Evolutionary conservation across 148 eudicot genomes (phyloP), one percentile per base, ranked within the genome.

Genomic region (Camellia japonica): DNA sequence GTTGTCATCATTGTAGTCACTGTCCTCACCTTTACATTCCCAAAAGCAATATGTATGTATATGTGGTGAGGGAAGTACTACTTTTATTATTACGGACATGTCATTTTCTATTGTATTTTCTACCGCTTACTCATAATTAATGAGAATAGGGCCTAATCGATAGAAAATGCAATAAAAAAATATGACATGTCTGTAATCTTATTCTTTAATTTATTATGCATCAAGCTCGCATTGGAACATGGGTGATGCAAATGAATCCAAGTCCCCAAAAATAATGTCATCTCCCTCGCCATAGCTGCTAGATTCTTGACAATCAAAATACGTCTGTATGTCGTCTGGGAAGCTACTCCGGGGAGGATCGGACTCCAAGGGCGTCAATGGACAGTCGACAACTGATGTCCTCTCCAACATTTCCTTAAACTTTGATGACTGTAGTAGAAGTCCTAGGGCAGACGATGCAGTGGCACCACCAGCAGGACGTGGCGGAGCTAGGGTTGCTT

Each of bases 241-340:
- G 12, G 88, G 76, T 9, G 84, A 71, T 9, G 84, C 70, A 60
- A 85, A 85, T 16, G 86, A 81, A 73, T 85, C 80, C 52, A 81
- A 68, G 51, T 82, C 83, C 30, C 80, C 90, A 30, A 89, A 89
- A 41, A 87, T 83, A 66, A 63, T 74, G 43, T 87, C 92, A n/a
- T 87, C 87, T 1, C 73, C 90, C 19, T 85, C 84, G 1, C 60
- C 74, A 46, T 80, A 85, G 76, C 56, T 84, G 56, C 79, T 61
- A 3, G 84, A 76, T 66, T 82, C 90, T 15, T 87, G 87, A 74
- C 86, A 80, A 20, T 84, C 92, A 30, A 89, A 89, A 61, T 77
- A 84, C n/a, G 92, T 89, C 23, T 89, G 92, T 16, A 89, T 89
- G 49, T 89, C 88, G 8, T 87, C 92, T 0, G 92, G 92, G 69